A percentile compares a stretch with the other conserved stretches of the same genome.
Evolutionary conservation across 1,284 basidiomycete genomes (phyloP).

Genomic region (Clitocybe nebularis): DNA sequence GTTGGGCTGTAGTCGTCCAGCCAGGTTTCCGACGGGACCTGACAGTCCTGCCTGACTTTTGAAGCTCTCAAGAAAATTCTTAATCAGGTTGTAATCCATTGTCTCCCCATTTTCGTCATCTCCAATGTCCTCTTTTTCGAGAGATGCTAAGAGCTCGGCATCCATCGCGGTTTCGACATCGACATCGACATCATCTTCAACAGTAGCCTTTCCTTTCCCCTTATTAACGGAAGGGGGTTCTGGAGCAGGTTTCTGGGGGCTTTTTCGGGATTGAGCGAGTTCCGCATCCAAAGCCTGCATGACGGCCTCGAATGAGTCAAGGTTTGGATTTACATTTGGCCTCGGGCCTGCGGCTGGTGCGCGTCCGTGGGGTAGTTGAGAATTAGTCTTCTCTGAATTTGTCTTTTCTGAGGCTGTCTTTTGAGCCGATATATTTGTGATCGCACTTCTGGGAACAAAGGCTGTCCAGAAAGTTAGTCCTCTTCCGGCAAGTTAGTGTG

Average conservation of each 20-base stretch:
- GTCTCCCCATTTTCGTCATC: constrained; percentile 43
- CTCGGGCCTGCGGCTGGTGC: constrained; percentile 29
- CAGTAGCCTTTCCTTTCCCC: constrained; percentile 29
- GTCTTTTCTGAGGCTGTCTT: constrained; percentile 9
- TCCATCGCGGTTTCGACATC: constrained; percentile 84
- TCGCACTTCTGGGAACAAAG: constrained; percentile 57
- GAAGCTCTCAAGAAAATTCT: constrained; percentile 93
- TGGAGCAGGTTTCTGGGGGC: constrained; percentile 18
- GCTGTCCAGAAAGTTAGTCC: constrained; percentile 37
- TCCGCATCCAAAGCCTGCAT: constrained; percentile 94
- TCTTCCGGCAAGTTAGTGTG: constrained; percentile 10
- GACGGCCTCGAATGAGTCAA: constrained; percentile 91
- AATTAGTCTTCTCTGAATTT: constrained; percentile 2
- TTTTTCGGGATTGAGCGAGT: constrained; percentile 44
- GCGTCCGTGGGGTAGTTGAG: constrained; percentile 8
- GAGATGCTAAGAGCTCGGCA: constrained; percentile 67
- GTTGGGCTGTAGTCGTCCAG: constrained; percentile 73
- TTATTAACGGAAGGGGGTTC: constrained; percentile 25
- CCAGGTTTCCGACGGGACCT: constrained; percentile 86
- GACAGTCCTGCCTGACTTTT: constrained; percentile 82
- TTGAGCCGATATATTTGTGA: constrained; percentile 15
- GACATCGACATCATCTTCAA: constrained; percentile 49
- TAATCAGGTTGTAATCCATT: constrained; percentile 86
- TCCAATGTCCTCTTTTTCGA: constrained; percentile 55
- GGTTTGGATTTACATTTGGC: constrained; percentile 53